These are phyloP conservation scores for Rubus idaeus DNA, from an alignment of 306 rosid genomes.

Conservation along the genomic window DNA sequence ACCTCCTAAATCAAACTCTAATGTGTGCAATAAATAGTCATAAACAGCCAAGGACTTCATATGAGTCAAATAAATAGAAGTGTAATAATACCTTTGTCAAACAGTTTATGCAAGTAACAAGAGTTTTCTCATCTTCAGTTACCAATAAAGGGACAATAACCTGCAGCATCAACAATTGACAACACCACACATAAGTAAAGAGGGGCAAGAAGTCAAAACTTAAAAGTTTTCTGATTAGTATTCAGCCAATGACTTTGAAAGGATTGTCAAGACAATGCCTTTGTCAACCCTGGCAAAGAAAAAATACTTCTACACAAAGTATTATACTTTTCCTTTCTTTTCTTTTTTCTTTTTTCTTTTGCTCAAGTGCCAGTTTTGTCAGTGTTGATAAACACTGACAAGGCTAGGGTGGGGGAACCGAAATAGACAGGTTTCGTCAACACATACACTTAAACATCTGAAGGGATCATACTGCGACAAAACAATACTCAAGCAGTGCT, in stretches of 20 bases:
- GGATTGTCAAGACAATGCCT: not conserved
- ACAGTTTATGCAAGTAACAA: slow-evolving; percentile 83
- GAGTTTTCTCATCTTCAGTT: slow-evolving; percentile 94
- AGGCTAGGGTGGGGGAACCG: not conserved
- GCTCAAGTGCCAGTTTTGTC: not conserved
- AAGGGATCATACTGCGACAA: slow-evolving; percentile 87
- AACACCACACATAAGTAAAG: slow-evolving; percentile 7
- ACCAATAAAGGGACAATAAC: slow-evolving; percentile 86
- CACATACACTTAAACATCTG: slow-evolving; percentile 90
- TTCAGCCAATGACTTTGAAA: not conserved
- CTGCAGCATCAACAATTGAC: slow-evolving; percentile 48
- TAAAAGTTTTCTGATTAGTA: not conserved
- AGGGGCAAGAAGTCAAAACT: not conserved
- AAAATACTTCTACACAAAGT: not conserved
- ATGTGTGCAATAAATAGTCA: not conserved
- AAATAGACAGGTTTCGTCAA: slow-evolving; percentile 7
- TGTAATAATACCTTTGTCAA: slow-evolving; percentile 85
- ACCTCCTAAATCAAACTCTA: not conserved
- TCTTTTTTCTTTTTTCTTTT: not conserved
- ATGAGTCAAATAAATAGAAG: slow-evolving; percentile 16
- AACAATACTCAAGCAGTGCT: slow-evolving; percentile 80
- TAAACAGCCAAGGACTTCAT: slow-evolving; percentile 6
- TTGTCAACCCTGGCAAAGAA: not conserved
- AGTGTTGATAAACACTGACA: not conserved
- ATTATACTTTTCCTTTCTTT: not conserved